Evolutionary conservation across 2,329 filamentous ascomycete species (phyloP).

Genomic region (Neoascochyta sp.): DNA sequence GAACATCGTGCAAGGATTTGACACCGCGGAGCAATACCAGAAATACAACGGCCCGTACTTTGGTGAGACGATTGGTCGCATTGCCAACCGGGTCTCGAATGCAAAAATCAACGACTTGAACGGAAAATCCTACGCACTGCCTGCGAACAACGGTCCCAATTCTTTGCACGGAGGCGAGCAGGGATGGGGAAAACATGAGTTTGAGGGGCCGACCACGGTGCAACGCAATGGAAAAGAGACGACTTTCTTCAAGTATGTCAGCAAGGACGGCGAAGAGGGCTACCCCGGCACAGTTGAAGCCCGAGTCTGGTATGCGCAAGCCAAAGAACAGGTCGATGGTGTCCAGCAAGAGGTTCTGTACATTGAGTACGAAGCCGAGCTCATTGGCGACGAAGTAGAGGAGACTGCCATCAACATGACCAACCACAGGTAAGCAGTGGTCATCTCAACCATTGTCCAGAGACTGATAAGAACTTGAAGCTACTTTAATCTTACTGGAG

Average conservation of each 20-base stretch:
- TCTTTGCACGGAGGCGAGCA: slow-evolving; percentile 52
- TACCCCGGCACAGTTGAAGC: slow-evolving; percentile 83
- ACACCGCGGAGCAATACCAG: slow-evolving; percentile 69
- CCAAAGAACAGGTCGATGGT: slow-evolving; percentile 60
- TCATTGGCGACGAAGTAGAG: slow-evolving; percentile 69
- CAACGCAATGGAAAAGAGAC: slow-evolving; percentile 48
- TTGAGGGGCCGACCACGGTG: slow-evolving; percentile 64
- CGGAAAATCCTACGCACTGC: slow-evolving; percentile 63
- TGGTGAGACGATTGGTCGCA: slow-evolving; percentile 85
- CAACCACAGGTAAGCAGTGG: slow-evolving; percentile 75
- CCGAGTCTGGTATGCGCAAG: slow-evolving; percentile 73
- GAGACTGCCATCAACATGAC: slow-evolving; percentile 92
- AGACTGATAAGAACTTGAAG: slow-evolving; percentile 36
- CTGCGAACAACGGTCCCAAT: slow-evolving; percentile 74
- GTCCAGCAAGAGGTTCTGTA: slow-evolving; percentile 68
- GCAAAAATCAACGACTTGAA: slow-evolving; percentile 72
- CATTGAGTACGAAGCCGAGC: slow-evolving; percentile 85
- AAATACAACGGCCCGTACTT: slow-evolving; percentile 75
- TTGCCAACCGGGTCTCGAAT: slow-evolving; percentile 73
- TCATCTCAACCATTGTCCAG: too few species aligned
- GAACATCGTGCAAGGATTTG: slow-evolving; percentile 89
- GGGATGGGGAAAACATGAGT: slow-evolving; percentile 80
- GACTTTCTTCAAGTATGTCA: slow-evolving; percentile 53
- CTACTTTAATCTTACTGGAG: slow-evolving; percentile 64
- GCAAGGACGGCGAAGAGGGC: slow-evolving; percentile 79